Base-by-base conservation (phyloP, 225 moss, liverwort and hornwort species). In the Ulota crispa region DNA sequence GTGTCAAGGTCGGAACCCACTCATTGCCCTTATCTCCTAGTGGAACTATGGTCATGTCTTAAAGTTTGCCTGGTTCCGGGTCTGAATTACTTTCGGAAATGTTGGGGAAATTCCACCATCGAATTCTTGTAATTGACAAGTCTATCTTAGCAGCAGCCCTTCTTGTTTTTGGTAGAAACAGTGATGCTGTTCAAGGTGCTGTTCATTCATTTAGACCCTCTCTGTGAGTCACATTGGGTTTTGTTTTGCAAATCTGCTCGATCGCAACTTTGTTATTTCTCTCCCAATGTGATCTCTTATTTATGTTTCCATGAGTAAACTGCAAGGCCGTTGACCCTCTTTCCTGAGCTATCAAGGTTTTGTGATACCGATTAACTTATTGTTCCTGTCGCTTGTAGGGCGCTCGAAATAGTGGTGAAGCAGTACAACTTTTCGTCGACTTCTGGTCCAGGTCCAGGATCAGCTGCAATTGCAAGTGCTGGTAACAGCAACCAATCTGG, bases 341-440 rank as follows among this genome's bases (percentile, higher is more conserved):
- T 42, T 55, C 18, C 21, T 64, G 77, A 69, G 73, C 61, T 63
- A 6, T 73, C 15, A 36, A 80, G 42, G 30, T 75, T 12, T 59
- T 75, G 67, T 73, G 73, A 73, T 27, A 36, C 47, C 36, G 36
- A 59, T 78, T 41, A 68, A 41, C 69, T 82, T 47, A 63, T 31
- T 60, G 47, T 79, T 84, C 59, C 50, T 87, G 80, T 77, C 24
- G 43, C 64, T 72, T 92, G 74, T 80, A 97, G 96, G 92, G 95
- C 95, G 63, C 85, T 97, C 82, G 96, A 97, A 81, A 89, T 83
- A 42, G 93, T 97, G 63, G 42, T 93, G 28, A 87, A 92, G 63
- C 91, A 88, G 86, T 83, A 84, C 83, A 92, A 81, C 43, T 85
- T 93, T 83, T 84, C 89, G n/a, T 78, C 93, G 24, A 86, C 68